Base-by-base conservation (phyloP, 2,329 filamentous ascomycete species). In the Dactylellina drechsleri region DNA sequence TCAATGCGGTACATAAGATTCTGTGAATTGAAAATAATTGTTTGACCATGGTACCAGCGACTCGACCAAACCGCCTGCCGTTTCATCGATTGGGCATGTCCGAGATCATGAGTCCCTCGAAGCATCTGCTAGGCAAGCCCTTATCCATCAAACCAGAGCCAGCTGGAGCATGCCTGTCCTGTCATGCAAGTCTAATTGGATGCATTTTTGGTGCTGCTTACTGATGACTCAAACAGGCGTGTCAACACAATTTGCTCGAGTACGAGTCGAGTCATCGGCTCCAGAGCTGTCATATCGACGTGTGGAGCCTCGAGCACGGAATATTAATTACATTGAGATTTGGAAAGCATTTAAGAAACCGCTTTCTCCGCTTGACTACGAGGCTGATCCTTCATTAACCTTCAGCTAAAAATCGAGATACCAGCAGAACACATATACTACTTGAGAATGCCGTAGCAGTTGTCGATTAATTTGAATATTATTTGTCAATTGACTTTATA, bases 181-280 rank as follows among this genome's bases (percentile, higher is more conserved):
- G 28, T 41, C 41, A 28, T 68, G 65, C 56, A 68, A 58, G 31
- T 54, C n/a, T 67, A 49, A 74, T 74, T 74, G 70, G 70, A 13
- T 57, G 43, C n/a, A 28, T 40, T 41, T 62, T 18, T 57, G 43
- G 52, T 45, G 52, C 49, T 64, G 66, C 59, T 71, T 54, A 71
- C 66, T 40, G 52, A 74, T 74, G 70, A 74, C 50, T 74, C 70
- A 74, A 74, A 67, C 57, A 20, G n/a, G 68, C 49, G 62, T 41
- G 43, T 50, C 61, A 61, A 73, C 60, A 61, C 68, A 66, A 73
- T n/a, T 36, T 43, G 49, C 52, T 18, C 28, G 31, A 5, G 31
- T 36, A 36, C 10, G 31, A 36, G 61, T 65, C 68, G 68, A 73
- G 45, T 73, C 70, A 74, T 74, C 54, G 52, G 40, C 45, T 43